Base-by-base conservation (phyloP, 2,329 filamentous ascomycete genomes). In the Davidsoniella virescens region DNA sequence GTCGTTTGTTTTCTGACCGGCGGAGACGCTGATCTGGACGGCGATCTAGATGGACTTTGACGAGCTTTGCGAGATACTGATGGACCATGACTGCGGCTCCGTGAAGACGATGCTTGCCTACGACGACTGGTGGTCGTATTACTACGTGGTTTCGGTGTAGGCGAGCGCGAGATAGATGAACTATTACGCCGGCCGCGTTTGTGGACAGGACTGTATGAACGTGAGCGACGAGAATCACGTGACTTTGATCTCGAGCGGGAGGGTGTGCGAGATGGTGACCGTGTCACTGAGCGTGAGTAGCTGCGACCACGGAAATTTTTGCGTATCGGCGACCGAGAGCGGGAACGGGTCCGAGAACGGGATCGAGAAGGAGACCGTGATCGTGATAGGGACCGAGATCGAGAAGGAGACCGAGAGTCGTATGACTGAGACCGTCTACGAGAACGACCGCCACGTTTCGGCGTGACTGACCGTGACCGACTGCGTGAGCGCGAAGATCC, bases 401-500 rank as follows among this genome's bases (percentile, higher is more conserved):
- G 44, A 3, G 49, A 39, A 16, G 33, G 49, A 3, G 52, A 50
- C 17, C 42, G 41, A 18, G 50, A 48, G 38, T 51, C 42, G 29
- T 55, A 53, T 12, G 43, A 33, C 25, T 14, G 44, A 41, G 56
- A 49, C 23, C 53, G 51, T 36, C 59, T 57, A 40, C 55, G 58
- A 36, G 58, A 44, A 7, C 47, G 46, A 36, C 40, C n/a, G 38
- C 53, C 52, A 38, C 56, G 41, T 58, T 59, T 20, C 62, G 10
- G 60, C 63, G 50, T 61, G 59, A 26, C 63, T 14, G 69, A 66
- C 40, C 66, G 62, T 33, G 70, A 71, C 47, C 67, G 62, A 10
- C 72, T 73, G 33, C 64, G 62, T 33, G 70, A 72, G 46, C 69
- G 63, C 2, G 71, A 71, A 3, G 73, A 79, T 61, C 76, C 76